These are phyloP conservation scores for Hypoxylon rubiginosum DNA, from an alignment of 2,329 filamentous ascomycete genomes.

Conservation along the genomic window DNA sequence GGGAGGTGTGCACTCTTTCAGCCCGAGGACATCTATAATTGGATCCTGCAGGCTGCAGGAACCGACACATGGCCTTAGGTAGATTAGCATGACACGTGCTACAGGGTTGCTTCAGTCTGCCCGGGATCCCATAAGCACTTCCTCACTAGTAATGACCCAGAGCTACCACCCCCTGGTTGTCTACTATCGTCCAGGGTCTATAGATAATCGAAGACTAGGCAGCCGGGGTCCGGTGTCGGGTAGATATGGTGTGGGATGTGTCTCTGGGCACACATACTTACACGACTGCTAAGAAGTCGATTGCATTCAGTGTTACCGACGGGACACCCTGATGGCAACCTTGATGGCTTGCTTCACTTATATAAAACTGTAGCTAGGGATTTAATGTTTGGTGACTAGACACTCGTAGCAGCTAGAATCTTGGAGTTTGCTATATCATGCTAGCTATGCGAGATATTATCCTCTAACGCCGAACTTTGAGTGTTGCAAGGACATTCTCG, in stretches of 20 bases:
- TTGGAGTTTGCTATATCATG: neutral
- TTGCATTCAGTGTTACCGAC: neutral
- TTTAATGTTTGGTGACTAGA: neutral
- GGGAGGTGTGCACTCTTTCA: neutral
- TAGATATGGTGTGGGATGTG: neutral
- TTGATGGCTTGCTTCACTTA: neutral
- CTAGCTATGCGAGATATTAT: no score
- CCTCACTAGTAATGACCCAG: neutral
- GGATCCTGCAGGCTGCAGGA: constrained; percentile 5
- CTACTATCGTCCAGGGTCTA: neutral
- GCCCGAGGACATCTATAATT: neutral
- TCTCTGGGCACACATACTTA: no score
- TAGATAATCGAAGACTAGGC: neutral
- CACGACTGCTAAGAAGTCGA: no score
- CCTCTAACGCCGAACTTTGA: no score
- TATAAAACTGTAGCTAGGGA: neutral
- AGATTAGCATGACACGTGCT: constrained; percentile 1
- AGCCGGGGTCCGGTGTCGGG: neutral
- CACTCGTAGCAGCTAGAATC: neutral
- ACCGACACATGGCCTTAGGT: neutral
- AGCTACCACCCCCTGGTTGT: neutral
- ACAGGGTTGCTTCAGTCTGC: neutral
- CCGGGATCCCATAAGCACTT: neutral
- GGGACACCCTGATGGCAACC: constrained; percentile 4
- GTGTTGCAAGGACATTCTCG: no score